These are phyloP conservation scores for Amphicarpaea edgeworthii DNA, from an alignment of 306 rosid genomes.

Conservation along the genomic window DNA sequence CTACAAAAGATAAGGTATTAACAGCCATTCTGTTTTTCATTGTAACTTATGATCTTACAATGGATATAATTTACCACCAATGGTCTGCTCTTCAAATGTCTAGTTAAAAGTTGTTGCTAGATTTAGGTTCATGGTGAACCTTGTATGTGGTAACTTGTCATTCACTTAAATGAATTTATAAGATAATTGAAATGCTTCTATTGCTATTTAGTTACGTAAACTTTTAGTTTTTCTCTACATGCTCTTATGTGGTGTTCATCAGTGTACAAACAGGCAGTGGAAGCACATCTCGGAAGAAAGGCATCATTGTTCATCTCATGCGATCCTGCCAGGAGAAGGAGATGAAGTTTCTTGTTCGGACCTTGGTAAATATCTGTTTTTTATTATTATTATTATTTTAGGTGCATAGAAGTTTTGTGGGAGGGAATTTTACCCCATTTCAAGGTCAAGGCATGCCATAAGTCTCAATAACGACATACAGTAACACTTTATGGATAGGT, in stretches of 20 bases:
- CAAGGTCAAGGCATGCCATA: slow-evolving; percentile 14
- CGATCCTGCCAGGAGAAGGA: slow-evolving; percentile 91
- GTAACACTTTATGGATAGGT: background rate
- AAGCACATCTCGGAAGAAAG: slow-evolving; percentile 83
- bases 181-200: slow-evolving; percentile 4
- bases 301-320: slow-evolving; percentile 80
- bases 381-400: too few species aligned
- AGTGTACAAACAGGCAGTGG: slow-evolving; percentile 94
- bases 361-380: slow-evolving; percentile 73
- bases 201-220: slow-evolving; percentile 29
- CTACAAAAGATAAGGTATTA: slow-evolving; percentile 80
- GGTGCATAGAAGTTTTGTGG: slow-evolving; percentile 25
- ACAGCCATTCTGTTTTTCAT: slow-evolving; percentile 26
- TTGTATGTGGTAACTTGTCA: background rate
- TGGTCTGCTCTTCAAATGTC: slow-evolving; percentile 31
- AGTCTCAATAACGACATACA: background rate
- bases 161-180: background rate
- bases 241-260: slow-evolving; percentile 61
- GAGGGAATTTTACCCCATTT: slow-evolving; percentile 28
- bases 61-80: slow-evolving; percentile 6
- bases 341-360: slow-evolving; percentile 90
- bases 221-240: slow-evolving; percentile 39
- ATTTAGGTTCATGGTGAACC: slow-evolving; percentile 20
- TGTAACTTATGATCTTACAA: slow-evolving; percentile 1
- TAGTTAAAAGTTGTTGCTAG: slow-evolving; percentile 7